Percentiles rank a stretch among this genome's conserved stretches.
phyloP scores from a whole-genome alignment of 2,329 filamentous ascomycete species.

The Hirsutella minnesotensis region DNA sequence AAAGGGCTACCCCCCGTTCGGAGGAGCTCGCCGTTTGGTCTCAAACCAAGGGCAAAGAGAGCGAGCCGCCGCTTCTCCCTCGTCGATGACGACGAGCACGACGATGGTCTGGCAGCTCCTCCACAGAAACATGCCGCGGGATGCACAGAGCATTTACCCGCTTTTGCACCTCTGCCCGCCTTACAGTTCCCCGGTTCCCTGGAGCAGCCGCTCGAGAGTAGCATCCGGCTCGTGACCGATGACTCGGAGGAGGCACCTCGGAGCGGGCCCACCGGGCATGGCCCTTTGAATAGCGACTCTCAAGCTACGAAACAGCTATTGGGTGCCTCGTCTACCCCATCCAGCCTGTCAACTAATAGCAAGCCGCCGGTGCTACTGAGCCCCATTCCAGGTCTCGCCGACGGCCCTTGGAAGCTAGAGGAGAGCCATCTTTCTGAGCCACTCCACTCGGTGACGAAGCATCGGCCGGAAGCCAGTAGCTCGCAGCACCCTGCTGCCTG shows the following conservation, averaged over 20 bases:
- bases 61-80: conserved; percentile 19
- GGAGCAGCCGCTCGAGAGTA: too few species aligned
- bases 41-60: conserved; percentile 21
- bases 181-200: too few species aligned
- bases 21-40: conserved; percentile 43
- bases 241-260: too few species aligned
- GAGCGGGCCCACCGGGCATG: too few species aligned
- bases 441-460: conserved; percentile 23
- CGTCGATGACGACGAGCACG: conserved; percentile 18
- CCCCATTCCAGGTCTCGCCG: conserved; percentile 28
- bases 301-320: conserved; percentile 1
- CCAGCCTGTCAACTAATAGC: background rate
- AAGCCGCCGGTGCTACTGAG: conserved; percentile 15
- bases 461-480: conserved; percentile 18
- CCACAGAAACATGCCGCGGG: too few species aligned
- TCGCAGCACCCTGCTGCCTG: conserved; percentile 20
- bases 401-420: conserved; percentile 40
- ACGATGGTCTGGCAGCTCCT: too few species aligned
- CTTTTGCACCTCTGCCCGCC: too few species aligned
- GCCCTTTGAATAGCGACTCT: too few species aligned
- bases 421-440: conserved; percentile 43
- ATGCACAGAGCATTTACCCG: too few species aligned
- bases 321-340: background rate
- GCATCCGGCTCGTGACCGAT: too few species aligned
- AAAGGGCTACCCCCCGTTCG: conserved; percentile 46